Evolutionary conservation across 306 rosid genomes (phyloP).

Genomic region (Mimosa bimucronata): DNA sequence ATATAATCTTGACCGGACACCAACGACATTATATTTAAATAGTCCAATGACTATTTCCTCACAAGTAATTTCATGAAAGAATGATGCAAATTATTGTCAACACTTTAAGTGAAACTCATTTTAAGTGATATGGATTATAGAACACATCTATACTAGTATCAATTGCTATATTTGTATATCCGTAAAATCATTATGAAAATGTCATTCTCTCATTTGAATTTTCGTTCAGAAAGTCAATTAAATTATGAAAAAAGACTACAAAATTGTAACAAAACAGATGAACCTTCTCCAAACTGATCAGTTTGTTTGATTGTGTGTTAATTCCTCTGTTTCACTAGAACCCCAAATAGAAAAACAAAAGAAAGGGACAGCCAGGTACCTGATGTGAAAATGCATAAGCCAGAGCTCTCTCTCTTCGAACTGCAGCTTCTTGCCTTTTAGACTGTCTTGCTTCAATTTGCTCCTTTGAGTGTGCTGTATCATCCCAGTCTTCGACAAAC

Average conservation of each 20-base stretch:
- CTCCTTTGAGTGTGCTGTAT: constrained; percentile 69
- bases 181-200: neutral
- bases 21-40: neutral
- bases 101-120: neutral
- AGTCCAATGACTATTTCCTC: neutral
- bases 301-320: neutral
- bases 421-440: constrained; percentile 73
- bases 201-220: neutral
- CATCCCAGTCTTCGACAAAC: constrained; percentile 71
- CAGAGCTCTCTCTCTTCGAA: constrained; percentile 87
- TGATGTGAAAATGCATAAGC: constrained; percentile 88
- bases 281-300: neutral
- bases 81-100: neutral
- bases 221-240: neutral
- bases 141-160: neutral
- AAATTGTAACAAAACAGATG: neutral
- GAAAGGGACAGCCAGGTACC: constrained; percentile 45
- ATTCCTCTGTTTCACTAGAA: constrained; percentile 3
- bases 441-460: constrained; percentile 61
- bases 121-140: neutral
- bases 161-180: neutral
- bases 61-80: neutral
- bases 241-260: neutral
- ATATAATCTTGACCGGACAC: neutral
- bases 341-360: neutral